phyloP scores from a whole-genome alignment of 768 basidiomycete genomes.

The Agrocybe pediades region DNA sequence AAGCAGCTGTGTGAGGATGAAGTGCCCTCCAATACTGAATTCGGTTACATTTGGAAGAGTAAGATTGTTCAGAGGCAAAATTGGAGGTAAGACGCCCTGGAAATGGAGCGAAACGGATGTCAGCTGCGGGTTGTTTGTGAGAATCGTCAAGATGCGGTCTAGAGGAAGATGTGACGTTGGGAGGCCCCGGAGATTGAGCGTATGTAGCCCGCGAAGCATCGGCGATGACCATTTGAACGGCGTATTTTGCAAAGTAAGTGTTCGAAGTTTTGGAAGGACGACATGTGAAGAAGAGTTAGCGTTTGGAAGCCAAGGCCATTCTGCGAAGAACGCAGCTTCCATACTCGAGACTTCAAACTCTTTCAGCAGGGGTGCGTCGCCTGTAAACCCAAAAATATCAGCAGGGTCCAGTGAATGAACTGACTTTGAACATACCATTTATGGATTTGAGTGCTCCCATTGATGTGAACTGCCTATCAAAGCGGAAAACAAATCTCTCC shows the following conservation, averaged over 20 bases:
- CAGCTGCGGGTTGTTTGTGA: conserved; percentile 59
- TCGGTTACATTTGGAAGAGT: conserved; percentile 55
- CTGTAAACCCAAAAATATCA: conserved; percentile 37
- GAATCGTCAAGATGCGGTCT: conserved; percentile 69
- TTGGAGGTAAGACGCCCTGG: conserved; percentile 56
- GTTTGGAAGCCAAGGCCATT: conserved; percentile 79
- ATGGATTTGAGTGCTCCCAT: conserved; percentile 75
- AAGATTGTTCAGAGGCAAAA: conserved; percentile 60
- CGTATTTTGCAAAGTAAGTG: conserved; percentile 67
- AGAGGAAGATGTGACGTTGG: conserved; percentile 63
- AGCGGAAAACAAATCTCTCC: conserved; percentile 80
- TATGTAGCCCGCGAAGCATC: conserved; percentile 61
- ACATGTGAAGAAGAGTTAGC: conserved; percentile 30
- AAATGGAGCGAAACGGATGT: conserved; percentile 63
- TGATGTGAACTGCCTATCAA: conserved; percentile 76
- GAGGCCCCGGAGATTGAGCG: conserved; percentile 65
- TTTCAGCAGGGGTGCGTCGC: conserved; percentile 68
- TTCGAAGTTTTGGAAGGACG: conserved; percentile 49
- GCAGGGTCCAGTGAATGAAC: conserved; percentile 7
- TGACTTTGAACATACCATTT: conserved; percentile 47
- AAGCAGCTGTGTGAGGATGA: conserved; percentile 59
- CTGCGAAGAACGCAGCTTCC: conserved; percentile 60
- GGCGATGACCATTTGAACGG: conserved; percentile 82
- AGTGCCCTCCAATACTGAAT: conserved; percentile 68
- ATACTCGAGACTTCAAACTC: conserved; percentile 81